Percentiles rank a stretch among this genome's conserved stretches.
Evolutionary conservation across 108 stramenopile genomes (phyloP).

Genomic region (Conticribra guillardii): DNA sequence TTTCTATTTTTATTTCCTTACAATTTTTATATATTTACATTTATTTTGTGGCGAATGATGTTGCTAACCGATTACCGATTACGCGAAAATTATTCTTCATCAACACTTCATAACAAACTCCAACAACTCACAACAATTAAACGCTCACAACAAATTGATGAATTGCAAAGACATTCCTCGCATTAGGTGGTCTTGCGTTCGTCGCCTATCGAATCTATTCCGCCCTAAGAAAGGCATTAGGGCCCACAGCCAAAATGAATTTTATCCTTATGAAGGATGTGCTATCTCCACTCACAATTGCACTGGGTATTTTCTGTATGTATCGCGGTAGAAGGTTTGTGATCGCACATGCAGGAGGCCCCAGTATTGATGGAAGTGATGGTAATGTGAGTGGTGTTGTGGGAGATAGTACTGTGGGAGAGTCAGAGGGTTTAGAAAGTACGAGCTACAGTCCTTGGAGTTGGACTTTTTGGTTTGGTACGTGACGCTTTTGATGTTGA

Average conservation of each 20-base stretch:
- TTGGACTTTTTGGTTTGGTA: constrained; percentile 63
- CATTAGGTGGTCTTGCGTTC: constrained; percentile 60
- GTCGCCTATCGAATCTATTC: constrained; percentile 60
- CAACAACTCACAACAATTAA: neutral
- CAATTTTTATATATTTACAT: neutral
- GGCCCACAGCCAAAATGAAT: constrained; percentile 2
- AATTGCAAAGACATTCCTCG: constrained; percentile 43
- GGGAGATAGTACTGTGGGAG: constrained; percentile 11
- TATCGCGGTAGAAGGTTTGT: constrained; percentile 51
- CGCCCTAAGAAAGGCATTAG: constrained; percentile 6
- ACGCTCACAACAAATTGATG: neutral
- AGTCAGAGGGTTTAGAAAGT: neutral
- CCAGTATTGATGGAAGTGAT: neutral
- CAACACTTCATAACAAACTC: neutral
- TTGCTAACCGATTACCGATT: too few relatives aligned
- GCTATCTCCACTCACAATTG: constrained; percentile 67
- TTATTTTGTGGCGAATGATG: too few relatives aligned
- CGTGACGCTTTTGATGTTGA: neutral
- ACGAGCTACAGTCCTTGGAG: constrained; percentile 30
- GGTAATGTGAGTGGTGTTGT: neutral
- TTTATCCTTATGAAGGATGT: constrained; percentile 40
- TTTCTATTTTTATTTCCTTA: neutral
- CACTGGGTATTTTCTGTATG: constrained; percentile 73
- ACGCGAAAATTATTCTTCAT: neutral
- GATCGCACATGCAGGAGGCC: too few relatives aligned